Evolutionary conservation across 1,284 basidiomycete species (phyloP).

Genomic region (Tylopilus sp.): DNA sequence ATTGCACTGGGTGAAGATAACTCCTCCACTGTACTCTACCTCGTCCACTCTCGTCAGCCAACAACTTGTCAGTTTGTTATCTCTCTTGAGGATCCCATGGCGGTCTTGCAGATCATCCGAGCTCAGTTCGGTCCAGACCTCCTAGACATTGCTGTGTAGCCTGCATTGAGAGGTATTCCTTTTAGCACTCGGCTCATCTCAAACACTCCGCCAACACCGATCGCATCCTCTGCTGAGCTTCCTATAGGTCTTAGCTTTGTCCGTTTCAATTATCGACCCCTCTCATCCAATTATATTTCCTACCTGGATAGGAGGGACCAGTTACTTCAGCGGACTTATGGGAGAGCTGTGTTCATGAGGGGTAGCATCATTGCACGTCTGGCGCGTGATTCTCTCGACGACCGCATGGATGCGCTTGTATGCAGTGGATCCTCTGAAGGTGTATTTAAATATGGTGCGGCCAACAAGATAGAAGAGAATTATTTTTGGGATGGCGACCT

Average conservation of each 20-base stretch:
- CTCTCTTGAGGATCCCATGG: not conserved
- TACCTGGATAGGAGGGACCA: slow-evolving; percentile 13
- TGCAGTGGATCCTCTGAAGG: slow-evolving; percentile 6
- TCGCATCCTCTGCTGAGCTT: not conserved
- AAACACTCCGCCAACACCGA: not conserved
- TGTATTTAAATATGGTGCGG: not conserved
- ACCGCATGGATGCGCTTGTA: slow-evolving; percentile 1
- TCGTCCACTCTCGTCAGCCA: not conserved
- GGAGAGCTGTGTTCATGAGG: slow-evolving; percentile 14
- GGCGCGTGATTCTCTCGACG: slow-evolving; percentile 9
- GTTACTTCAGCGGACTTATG: slow-evolving; percentile 6
- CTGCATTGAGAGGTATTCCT: not conserved
- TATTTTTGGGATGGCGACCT: slow-evolving; percentile 20
- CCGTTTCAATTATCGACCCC: not conserved
- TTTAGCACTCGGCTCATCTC: not conserved
- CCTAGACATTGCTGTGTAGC: not conserved
- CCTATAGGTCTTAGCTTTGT: slow-evolving; percentile 1
- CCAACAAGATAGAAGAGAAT: not conserved
- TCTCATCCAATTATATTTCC: not conserved
- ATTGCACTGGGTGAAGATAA: not conserved
- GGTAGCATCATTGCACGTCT: slow-evolving; percentile 14
- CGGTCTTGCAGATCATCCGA: not conserved
- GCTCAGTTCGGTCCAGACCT: not conserved
- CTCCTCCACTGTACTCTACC: not conserved
- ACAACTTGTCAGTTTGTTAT: not conserved